A percentile compares a stretch with the other conserved stretches of the same genome.
phyloP scores from a whole-genome alignment of 306 rosid genomes.

The Fragaria nilgerrensis region DNA sequence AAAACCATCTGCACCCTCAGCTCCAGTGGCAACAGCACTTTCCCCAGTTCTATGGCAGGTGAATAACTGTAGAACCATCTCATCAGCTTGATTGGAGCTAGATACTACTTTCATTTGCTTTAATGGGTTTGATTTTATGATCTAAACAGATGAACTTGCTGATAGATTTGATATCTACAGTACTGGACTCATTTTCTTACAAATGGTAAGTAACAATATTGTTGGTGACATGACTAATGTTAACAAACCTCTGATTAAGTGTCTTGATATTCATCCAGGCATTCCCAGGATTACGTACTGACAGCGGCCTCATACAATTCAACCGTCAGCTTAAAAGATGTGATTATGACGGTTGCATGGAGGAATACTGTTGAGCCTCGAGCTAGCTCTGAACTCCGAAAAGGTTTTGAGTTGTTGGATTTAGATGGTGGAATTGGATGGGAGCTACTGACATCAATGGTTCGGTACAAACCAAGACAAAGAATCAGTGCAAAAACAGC shows the following conservation, averaged over 20 bases:
- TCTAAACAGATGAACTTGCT: slow-evolving; percentile 73
- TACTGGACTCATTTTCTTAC: slow-evolving; percentile 88
- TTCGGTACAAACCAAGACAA: slow-evolving; percentile 75
- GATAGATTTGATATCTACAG: slow-evolving; percentile 94
- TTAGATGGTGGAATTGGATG: slow-evolving; percentile 93
- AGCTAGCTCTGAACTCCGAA: slow-evolving; percentile 60
- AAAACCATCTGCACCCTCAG: slow-evolving; percentile 96
- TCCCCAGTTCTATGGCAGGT: slow-evolving; percentile 99
- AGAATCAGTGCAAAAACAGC: slow-evolving; percentile 90
- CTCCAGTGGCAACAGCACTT: slow-evolving; percentile 92
- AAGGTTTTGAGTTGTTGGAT: slow-evolving; percentile 84
- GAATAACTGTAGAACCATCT: slow-evolving; percentile 14
- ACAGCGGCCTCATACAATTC: slow-evolving; percentile 80
- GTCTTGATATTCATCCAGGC: slow-evolving; percentile 48
- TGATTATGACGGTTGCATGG: slow-evolving; percentile 88
- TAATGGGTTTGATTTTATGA: slow-evolving; percentile 25
- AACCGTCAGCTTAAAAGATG: slow-evolving; percentile 88
- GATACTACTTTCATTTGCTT: slow-evolving; percentile 22
- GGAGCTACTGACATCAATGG: slow-evolving; percentile 94
- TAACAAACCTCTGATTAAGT: neutral
- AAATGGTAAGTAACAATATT: slow-evolving; percentile 64
- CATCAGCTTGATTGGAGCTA: slow-evolving; percentile 14
- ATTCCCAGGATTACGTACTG: slow-evolving; percentile 66
- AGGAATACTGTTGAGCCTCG: slow-evolving; percentile 65
- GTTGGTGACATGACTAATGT: neutral